phyloP scores from a whole-genome alignment of 768 basidiomycete species.

The Tricholoma hemisulphureum region DNA sequence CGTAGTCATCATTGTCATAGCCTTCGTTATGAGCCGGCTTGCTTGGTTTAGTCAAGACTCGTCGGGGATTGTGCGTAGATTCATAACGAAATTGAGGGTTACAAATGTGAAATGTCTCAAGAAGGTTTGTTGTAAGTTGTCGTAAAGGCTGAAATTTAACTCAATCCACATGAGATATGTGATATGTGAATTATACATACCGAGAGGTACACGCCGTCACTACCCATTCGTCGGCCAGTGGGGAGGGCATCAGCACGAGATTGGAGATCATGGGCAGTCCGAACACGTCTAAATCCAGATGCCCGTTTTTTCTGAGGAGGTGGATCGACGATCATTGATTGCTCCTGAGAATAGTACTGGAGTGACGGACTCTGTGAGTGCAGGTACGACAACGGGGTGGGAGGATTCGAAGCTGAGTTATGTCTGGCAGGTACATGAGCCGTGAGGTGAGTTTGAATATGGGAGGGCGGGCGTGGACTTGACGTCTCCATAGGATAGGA shows the following conservation, averaged over 20 bases:
- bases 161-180: constrained; percentile 5
- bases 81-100: constrained; percentile 96
- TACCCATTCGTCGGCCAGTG: constrained; percentile 71
- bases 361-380: constrained; percentile 50
- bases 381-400: constrained; percentile 69
- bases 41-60: constrained; percentile 96
- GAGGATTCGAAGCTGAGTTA: constrained; percentile 64
- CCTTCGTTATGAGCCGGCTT: constrained; percentile 96
- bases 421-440: constrained; percentile 49
- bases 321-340: constrained; percentile 70
- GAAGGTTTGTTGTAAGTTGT: constrained; percentile 78
- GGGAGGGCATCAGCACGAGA: constrained; percentile 67
- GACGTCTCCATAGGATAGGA: constrained; percentile 64
- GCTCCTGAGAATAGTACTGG: constrained; percentile 63
- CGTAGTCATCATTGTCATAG: constrained; percentile 98
- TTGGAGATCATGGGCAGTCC: constrained; percentile 72
- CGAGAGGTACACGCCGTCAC: constrained; percentile 74
- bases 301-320: constrained; percentile 63
- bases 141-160: constrained; percentile 47
- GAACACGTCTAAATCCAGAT: constrained; percentile 76
- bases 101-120: constrained; percentile 91
- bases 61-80: constrained; percentile 88
- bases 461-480: constrained; percentile 56
- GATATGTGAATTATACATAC: constrained; percentile 46
- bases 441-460: constrained; percentile 51